Percentiles rank a stretch among this genome's conserved stretches.
Conservation (phyloP, 75 land plant species). For the Chamaecyparis obtusa region DNA sequence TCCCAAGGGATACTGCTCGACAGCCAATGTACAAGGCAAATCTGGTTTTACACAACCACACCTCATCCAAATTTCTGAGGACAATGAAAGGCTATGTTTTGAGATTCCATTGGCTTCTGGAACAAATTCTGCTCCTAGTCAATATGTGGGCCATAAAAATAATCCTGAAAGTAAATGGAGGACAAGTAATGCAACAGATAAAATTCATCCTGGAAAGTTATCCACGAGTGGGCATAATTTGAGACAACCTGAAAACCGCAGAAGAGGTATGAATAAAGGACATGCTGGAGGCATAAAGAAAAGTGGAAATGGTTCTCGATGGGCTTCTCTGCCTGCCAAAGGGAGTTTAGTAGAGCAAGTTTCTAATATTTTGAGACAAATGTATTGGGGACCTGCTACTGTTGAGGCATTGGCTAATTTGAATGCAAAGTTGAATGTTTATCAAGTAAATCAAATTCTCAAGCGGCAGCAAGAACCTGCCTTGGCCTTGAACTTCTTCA, state of each 20-base stretch:
- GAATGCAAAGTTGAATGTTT: constrained; percentile 58
- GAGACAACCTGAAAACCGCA: constrained; percentile 8
- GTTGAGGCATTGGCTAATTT: constrained; percentile 56
- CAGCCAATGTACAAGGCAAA: constrained; percentile 1
- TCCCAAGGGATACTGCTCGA: constrained; percentile 10
- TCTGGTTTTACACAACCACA: not conserved
- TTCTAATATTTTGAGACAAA: constrained; percentile 46
- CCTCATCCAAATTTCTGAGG: not conserved
- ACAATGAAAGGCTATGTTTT: not conserved
- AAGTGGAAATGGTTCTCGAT: constrained; percentile 12
- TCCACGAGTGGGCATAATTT: not conserved
- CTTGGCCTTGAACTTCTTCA: constrained; percentile 82
- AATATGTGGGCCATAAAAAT: not conserved
- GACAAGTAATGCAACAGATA: constrained; percentile 1
- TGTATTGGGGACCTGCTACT: constrained; percentile 63
- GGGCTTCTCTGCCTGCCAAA: constrained; percentile 15
- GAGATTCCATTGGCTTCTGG: not conserved
- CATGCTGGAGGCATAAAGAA: constrained; percentile 8
- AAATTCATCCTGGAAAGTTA: not conserved
- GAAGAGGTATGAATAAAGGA: constrained; percentile 5
- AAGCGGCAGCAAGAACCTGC: constrained; percentile 66
- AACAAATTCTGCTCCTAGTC: not conserved
- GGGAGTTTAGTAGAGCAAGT: constrained; percentile 51
- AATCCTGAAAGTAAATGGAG: constrained; percentile 10
- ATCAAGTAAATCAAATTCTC: constrained; percentile 91